Base-by-base conservation (phyloP, 2,329 filamentous ascomycete genomes). In the Ophiognomonia clavigignenti-juglandacearum region DNA sequence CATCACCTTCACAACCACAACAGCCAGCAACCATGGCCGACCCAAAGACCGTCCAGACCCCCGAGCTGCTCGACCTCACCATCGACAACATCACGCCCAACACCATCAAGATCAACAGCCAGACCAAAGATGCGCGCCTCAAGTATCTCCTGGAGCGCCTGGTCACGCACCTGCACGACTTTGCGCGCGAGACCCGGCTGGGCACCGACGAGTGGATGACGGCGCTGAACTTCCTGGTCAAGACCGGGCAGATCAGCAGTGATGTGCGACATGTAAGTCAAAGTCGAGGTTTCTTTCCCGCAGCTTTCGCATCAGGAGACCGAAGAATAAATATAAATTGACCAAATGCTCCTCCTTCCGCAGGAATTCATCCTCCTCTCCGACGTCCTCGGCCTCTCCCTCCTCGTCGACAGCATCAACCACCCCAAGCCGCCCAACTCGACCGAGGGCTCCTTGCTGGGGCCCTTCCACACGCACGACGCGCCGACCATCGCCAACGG, bases 401-500 rank as follows among this genome's bases (percentile, higher is more conserved):
- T 91, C 50, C 79, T 93, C 4, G 83, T 93, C 55, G 87, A 93
- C 68, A 80, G 75, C 56, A 91, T 93, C 70, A 85, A 90, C 70
- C 86, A 92, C 68, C 88, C 88, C 22, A 92, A 89, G 62, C 86
- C 85, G 0, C 61, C 78, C 0, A 64, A 70, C 36, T 75, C 75
- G 23, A 93, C 88, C 22, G 86, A 92, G 64, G 86, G 87, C 48
- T 88, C 86, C 1, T 85, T 93, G 10, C 77, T 92, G 0, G 88
- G 88, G 0, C 88, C 88, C 31, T 92, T 91, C 71, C 86, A 92
- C 71, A 89, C 85, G 1, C 85, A 91, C 66, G 85, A 91, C 59
- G 86, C 86, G 7, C 73, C 81, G 6, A 57, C 64, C 7, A 66
- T 78, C 24, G 54, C 67, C 8, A 70, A 79, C 43, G 87, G 87